Evolutionary conservation across 2,329 filamentous ascomycete species (phyloP), one percentile per base, ranked within the genome.

Genomic region (Lithohypha guttulata): DNA sequence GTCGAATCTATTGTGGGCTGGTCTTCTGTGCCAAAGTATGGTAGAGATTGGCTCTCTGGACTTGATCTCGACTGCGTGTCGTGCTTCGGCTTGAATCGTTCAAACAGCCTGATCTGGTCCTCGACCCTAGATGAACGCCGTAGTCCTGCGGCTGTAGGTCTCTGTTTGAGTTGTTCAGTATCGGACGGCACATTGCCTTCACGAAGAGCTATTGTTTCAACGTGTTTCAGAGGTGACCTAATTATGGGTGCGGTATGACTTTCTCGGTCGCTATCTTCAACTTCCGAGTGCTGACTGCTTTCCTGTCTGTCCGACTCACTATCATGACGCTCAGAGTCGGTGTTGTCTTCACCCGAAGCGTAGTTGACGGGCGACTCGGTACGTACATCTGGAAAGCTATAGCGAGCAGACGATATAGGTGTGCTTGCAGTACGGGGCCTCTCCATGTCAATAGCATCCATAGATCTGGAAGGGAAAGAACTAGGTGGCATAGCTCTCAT

Each of bases 401-500:
- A 39, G 11, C 35, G 26, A 13, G 4, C 35, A 9, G 26, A 21
- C 14, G 26, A 23, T 5, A 17, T 30, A 15, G 35, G 35, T 7
- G 35, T 39, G 27, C 35, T 39, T 11, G 35, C 35, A 2, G 35
- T 39, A n/a, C 35, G 35, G 17, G 35, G 35, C 18, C 35, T 29
- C 2, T 39, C 35, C 25, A 31, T 4, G 19, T 20, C 34, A 7
- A 18, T 9, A 10, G 22, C 19, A 3, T 26, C 6, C 35, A 23
- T 22, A 7, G 35, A 39, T 13, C 35, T 20, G 14, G 25, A 20
- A 20, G 37, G 37, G 18, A 26, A 40, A 7, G 37, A 33, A 18
- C 19, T 40, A 7, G 37, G 37, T 20, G 37, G 37, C 29, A 21
- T 40, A 13, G n/a, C 35, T 35, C 45, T 43, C 15, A 50, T 42